Base-by-base conservation (phyloP, 164 flowering plant species). In the Akebia trifoliata region DNA sequence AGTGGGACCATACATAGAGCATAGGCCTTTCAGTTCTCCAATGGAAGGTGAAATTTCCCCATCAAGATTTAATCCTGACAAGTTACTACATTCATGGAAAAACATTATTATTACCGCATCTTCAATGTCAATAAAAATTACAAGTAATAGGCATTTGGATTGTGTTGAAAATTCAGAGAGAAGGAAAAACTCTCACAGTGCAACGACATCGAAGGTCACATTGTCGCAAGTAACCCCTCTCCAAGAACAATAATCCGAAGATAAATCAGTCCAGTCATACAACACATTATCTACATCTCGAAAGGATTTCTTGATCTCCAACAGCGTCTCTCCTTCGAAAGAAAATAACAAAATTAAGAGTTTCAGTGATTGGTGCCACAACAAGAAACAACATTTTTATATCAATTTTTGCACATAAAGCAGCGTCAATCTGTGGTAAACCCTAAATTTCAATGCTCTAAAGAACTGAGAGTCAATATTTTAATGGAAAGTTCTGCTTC, bases 161-260 rank as follows among this genome's bases (percentile, higher is more conserved):
- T n/a, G n/a, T n/a, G n/a, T n/a, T n/a, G n/a, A n/a, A n/a, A n/a
- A n/a, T n/a, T n/a, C 15, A 61, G 25, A 55, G n/a, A 26, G 48
- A 25, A 1, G 22, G 15, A 20, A 12, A 30, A 57, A 1, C 22
- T 35, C 86, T 75, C 60, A 94, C 99, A 94, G 90, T 22, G 90
- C 81, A 69, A 84, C 59, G 40, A 94, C 86, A 69, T 70, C 69
- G 74, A 90, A 85, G 68, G 96, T 90, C 74, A 71, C 78, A 76
- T 90, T 94, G 45, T 88, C 99, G 62, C 99, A 94, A 5, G 82
- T 69, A 15, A 94, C 77, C 3, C 99, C 99, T 65, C 91, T 82
- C 99, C 99, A 94, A 6, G 65, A 79, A 73, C 99, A 94, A 55
- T 69, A 90, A 55, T 90, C 97, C 2, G 93, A 76, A 52, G 95